These are phyloP conservation scores for Aureobasidium uvarum DNA, from an alignment of 2,329 filamentous ascomycete genomes.

Conservation along the genomic window DNA sequence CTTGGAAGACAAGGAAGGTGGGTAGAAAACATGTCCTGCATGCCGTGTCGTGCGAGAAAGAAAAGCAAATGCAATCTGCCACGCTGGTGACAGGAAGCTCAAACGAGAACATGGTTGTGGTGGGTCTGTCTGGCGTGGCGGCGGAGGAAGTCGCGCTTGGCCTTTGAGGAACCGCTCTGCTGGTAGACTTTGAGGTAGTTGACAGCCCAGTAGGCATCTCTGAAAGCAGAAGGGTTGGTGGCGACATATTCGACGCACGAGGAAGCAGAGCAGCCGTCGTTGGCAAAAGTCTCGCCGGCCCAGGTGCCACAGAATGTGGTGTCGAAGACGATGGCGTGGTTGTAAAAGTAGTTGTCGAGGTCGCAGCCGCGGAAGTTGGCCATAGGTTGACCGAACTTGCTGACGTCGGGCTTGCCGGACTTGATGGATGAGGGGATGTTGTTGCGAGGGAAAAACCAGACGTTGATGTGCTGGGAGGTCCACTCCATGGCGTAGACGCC, in stretches of 20 bases:
- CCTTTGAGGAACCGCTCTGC: slow-evolving; percentile 11
- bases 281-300: slow-evolving; percentile 30
- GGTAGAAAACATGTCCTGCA: slow-evolving; percentile 10
- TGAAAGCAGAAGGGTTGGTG: slow-evolving; percentile 31
- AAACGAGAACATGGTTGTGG: slow-evolving; percentile 8
- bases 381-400: slow-evolving; percentile 62
- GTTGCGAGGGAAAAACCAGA: slow-evolving; percentile 76
- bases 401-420: slow-evolving; percentile 54
- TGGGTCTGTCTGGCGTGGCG: slow-evolving; percentile 21
- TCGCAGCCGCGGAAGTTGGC: slow-evolving; percentile 47
- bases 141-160: slow-evolving; percentile 24
- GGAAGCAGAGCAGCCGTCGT: slow-evolving; percentile 24
- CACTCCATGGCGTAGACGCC: slow-evolving; percentile 56
- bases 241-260: slow-evolving; percentile 32
- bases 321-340: slow-evolving; percentile 63
- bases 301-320: slow-evolving; percentile 43
- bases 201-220: slow-evolving; percentile 31
- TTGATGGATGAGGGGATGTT: slow-evolving; percentile 62
- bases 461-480: slow-evolving; percentile 66
- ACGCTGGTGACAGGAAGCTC: background rate
- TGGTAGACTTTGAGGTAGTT: slow-evolving; percentile 33
- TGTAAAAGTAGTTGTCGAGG: slow-evolving; percentile 38
- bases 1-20: background rate
- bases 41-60: background rate
- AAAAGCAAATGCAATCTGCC: background rate